A percentile compares a stretch with the other conserved stretches of the same genome.
Evolutionary conservation across 768 basidiomycete species (phyloP).

Genomic region (Asterophora parasitica): DNA sequence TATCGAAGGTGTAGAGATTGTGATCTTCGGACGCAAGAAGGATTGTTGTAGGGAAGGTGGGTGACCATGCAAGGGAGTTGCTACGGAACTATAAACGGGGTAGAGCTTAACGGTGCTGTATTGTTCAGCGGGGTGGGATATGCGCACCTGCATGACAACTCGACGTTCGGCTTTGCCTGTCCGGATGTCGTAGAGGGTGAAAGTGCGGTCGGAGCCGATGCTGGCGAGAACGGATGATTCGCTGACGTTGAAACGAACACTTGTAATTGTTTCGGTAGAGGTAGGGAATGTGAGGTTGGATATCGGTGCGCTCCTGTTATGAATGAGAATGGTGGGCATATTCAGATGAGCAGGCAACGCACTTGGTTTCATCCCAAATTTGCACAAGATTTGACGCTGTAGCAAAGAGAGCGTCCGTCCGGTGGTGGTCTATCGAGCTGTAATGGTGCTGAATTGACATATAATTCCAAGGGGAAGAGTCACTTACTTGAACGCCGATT

Average conservation of each 20-base stretch:
- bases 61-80: slow-evolving; percentile 92
- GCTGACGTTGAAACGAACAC: slow-evolving; percentile 88
- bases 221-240: slow-evolving; percentile 94
- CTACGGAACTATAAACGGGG: slow-evolving; percentile 60
- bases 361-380: slow-evolving; percentile 98
- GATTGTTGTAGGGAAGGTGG: slow-evolving; percentile 87
- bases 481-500: slow-evolving; percentile 85
- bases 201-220: slow-evolving; percentile 91
- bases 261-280: slow-evolving; percentile 83
- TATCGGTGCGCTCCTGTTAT: slow-evolving; percentile 68
- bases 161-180: slow-evolving; percentile 94
- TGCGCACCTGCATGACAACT: slow-evolving; percentile 78
- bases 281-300: slow-evolving; percentile 85
- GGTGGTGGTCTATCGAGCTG: slow-evolving; percentile 93
- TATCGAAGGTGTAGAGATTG: slow-evolving; percentile 97
- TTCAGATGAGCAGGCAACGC: slow-evolving; percentile 18
- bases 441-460: background rate
- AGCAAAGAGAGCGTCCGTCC: slow-evolving; percentile 84
- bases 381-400: slow-evolving; percentile 92
- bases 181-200: slow-evolving; percentile 93
- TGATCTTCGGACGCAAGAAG: slow-evolving; percentile 98
- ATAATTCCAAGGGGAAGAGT: background rate
- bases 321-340: slow-evolving; percentile 3
- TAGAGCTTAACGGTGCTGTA: background rate
- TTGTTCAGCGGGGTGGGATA: background rate